These are phyloP conservation scores for Tirmania nivea DNA, from an alignment of 495 filamentous ascomycete genomes.

Conservation along the genomic window DNA sequence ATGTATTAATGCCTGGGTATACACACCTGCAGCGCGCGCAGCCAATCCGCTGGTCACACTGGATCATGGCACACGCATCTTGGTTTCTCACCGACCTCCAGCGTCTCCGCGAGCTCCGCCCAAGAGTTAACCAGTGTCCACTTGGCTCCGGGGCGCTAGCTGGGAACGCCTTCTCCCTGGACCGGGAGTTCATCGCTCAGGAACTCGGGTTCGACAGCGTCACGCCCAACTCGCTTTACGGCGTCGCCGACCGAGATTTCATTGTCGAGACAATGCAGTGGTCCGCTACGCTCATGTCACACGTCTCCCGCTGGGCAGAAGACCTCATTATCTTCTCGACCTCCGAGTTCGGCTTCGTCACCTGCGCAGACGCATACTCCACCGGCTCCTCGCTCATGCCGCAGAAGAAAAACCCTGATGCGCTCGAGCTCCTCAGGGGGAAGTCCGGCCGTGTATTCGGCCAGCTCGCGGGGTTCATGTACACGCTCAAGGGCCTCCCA, in stretches of 20 bases:
- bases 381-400: conserved; percentile 79
- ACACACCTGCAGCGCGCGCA: conserved; percentile 86
- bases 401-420: conserved; percentile 67
- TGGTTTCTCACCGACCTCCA: conserved; percentile 60
- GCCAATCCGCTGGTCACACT: conserved; percentile 75
- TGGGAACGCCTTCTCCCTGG: conserved; percentile 81
- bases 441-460: conserved; percentile 73
- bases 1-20: conserved; percentile 49
- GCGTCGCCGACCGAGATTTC: conserved; percentile 72
- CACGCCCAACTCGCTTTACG: conserved; percentile 64
- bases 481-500: conserved; percentile 69
- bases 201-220: conserved; percentile 75
- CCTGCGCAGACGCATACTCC: conserved; percentile 64
- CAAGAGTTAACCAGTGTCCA: conserved; percentile 54
- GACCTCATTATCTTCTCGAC: conserved; percentile 77
- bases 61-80: conserved; percentile 58
- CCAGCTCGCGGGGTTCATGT: conserved; percentile 73
- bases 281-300: conserved; percentile 62
- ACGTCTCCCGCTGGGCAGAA: conserved; percentile 71
- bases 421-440: conserved; percentile 67
- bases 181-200: conserved; percentile 66
- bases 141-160: conserved; percentile 73
- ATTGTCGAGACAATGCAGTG: conserved; percentile 82
- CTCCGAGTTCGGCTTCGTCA: conserved; percentile 63
- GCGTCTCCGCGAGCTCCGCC: conserved; percentile 51